These are phyloP conservation scores for Lecanoromycetidae sp. DNA, from an alignment of 2,329 filamentous ascomycete genomes.

Conservation along the genomic window DNA sequence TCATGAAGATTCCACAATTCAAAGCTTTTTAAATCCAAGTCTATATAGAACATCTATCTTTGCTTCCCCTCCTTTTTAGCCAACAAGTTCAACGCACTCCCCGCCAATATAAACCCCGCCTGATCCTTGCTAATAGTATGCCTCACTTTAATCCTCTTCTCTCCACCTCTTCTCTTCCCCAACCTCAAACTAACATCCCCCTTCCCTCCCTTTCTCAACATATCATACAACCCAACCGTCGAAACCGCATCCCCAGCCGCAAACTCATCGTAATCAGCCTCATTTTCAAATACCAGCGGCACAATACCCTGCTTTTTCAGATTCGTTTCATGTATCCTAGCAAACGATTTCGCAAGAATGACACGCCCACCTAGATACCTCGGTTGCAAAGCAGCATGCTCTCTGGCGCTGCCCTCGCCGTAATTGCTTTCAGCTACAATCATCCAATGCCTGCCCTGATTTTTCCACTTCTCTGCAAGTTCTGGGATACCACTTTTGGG, in stretches of 20 bases:
- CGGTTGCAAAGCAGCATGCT: constrained; percentile 82
- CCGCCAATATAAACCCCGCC: constrained; percentile 81
- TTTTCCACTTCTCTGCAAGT: constrained; percentile 73
- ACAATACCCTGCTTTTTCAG: constrained; percentile 96
- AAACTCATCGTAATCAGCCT: constrained; percentile 76
- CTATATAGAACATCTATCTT: no score
- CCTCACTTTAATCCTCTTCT: constrained; percentile 61
- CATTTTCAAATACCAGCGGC: constrained; percentile 78
- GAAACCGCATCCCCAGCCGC: constrained; percentile 69
- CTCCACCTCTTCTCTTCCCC: constrained; percentile 51
- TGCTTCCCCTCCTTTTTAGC: constrained; percentile 40
- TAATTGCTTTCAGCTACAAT: constrained; percentile 98
- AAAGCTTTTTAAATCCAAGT: no score
- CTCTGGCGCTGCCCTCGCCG: constrained; percentile 77
- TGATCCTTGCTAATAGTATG: constrained; percentile 86
- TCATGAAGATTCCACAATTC: neutral
- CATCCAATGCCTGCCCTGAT: constrained; percentile 65
- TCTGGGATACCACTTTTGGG: constrained; percentile 61
- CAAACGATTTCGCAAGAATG: constrained; percentile 77
- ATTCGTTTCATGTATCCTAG: constrained; percentile 89
- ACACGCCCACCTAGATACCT: constrained; percentile 78
- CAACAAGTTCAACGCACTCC: constrained; percentile 83
- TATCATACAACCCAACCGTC: constrained; percentile 73
- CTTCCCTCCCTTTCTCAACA: constrained; percentile 63
- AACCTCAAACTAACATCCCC: constrained; percentile 62